Evolutionary conservation across 108 stramenopile genomes (phyloP).

Genomic region (Aurantiochytrium sp.): DNA sequence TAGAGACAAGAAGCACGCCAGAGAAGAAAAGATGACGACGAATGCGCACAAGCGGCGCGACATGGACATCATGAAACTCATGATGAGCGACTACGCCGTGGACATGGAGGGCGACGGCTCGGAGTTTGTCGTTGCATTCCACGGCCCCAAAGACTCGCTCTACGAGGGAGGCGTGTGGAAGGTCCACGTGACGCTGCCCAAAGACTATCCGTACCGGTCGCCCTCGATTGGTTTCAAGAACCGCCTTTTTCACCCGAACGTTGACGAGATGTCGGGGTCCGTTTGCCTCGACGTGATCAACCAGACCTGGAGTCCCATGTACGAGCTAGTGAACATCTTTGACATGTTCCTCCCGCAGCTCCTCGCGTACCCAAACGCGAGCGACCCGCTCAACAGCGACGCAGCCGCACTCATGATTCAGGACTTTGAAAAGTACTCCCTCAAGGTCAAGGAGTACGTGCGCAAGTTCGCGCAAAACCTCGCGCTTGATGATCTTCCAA

Average conservation of each 20-base stretch:
- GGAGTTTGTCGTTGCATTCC: slow-evolving; percentile 38
- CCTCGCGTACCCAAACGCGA: slow-evolving; percentile 45
- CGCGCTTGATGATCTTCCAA: background rate
- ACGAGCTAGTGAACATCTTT: slow-evolving; percentile 50
- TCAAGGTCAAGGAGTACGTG: background rate
- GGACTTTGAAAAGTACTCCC: slow-evolving; percentile 29
- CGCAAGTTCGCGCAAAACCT: background rate
- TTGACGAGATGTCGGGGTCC: slow-evolving; percentile 44
- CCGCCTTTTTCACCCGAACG: slow-evolving; percentile 47
- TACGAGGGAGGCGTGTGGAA: slow-evolving; percentile 45
- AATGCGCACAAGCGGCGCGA: slow-evolving; percentile 15
- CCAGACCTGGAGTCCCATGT: slow-evolving; percentile 53
- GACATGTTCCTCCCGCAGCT: slow-evolving; percentile 46
- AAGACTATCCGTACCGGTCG: slow-evolving; percentile 43
- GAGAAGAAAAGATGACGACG: background rate
- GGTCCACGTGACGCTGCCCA: slow-evolving; percentile 43
- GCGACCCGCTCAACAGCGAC: slow-evolving; percentile 45
- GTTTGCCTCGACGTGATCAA: slow-evolving; percentile 54
- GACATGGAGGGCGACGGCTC: slow-evolving; percentile 40
- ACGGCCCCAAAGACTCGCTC: slow-evolving; percentile 36
- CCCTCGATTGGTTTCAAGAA: slow-evolving; percentile 49
- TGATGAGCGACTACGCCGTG: slow-evolving; percentile 47
- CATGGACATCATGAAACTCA: slow-evolving; percentile 24
- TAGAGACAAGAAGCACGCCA: no score
- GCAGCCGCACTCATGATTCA: slow-evolving; percentile 43